phyloP scores from a whole-genome alignment of 192 early-diverging fungal genomes.

The Geosiphon pyriformis region DNA sequence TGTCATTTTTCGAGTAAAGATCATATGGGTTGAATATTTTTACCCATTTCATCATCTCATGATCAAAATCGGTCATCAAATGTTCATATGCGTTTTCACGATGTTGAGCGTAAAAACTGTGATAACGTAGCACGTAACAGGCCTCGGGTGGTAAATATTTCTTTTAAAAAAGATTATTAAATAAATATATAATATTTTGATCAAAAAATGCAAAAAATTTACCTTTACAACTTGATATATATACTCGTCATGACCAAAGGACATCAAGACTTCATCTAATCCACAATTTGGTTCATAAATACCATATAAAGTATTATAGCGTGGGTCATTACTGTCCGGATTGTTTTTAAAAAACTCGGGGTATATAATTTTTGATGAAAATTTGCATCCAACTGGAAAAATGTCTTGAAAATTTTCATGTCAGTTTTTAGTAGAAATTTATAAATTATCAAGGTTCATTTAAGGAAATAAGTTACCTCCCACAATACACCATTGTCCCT shows the following conservation, averaged over 20 bases:
- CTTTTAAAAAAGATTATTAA: background rate
- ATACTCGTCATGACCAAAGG: constrained; percentile 54
- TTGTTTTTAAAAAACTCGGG: constrained; percentile 35
- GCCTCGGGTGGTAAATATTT: constrained; percentile 39
- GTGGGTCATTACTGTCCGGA: constrained; percentile 30
- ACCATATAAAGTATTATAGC: constrained; percentile 35
- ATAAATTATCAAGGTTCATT: constrained; percentile 17
- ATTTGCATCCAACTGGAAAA: constrained; percentile 48
- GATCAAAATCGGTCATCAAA: constrained; percentile 41
- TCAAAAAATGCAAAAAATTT: background rate
- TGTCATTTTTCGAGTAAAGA: constrained; percentile 47
- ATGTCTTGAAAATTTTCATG: too few species aligned
- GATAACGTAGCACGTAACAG: constrained; percentile 43
- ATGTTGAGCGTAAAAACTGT: constrained; percentile 49
- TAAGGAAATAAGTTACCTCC: background rate
- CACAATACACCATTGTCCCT: constrained; percentile 46
- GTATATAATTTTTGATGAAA: constrained; percentile 40
- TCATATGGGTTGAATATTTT: constrained; percentile 50
- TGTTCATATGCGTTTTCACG: constrained; percentile 35
- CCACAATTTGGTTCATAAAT: constrained; percentile 47
- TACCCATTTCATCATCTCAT: constrained; percentile 37
- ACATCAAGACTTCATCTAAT: constrained; percentile 38
- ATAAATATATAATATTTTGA: background rate
- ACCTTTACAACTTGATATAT: constrained; percentile 41
- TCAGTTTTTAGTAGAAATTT: too few species aligned